These are phyloP conservation scores for Euclidium syriacum DNA, from an alignment of 345 rosid species.

Conservation along the genomic window DNA sequence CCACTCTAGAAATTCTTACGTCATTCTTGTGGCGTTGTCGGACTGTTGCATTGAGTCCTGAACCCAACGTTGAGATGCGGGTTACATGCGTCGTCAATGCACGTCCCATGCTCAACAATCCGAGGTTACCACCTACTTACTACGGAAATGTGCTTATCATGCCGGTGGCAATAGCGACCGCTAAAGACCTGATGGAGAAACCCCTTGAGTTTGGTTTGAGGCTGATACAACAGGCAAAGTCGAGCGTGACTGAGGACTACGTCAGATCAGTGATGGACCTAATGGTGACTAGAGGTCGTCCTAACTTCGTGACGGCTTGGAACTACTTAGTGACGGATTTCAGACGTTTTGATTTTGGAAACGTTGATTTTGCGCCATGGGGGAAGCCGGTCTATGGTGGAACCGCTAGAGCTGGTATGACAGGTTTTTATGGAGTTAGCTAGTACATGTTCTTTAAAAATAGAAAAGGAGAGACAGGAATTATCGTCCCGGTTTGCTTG, in stretches of 20 bases:
- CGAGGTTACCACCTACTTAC: slow-evolving; percentile 28
- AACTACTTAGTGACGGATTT: slow-evolving; percentile 37
- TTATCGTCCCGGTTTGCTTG: slow-evolving; percentile 41
- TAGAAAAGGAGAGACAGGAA: slow-evolving; percentile 39
- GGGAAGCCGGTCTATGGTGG: slow-evolving; percentile 47
- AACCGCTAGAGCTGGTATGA: neutral
- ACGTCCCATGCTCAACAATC: slow-evolving; percentile 15
- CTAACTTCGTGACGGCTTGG: slow-evolving; percentile 28
- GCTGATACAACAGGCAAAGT: slow-evolving; percentile 30
- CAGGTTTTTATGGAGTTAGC: slow-evolving; percentile 19
- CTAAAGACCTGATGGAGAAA: neutral
- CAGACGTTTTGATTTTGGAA: slow-evolving; percentile 30
- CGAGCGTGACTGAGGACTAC: slow-evolving; percentile 41
- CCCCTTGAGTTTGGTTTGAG: slow-evolving; percentile 36
- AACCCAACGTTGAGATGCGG: slow-evolving; percentile 25
- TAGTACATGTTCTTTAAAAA: slow-evolving; percentile 28
- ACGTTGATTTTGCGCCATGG: slow-evolving; percentile 44
- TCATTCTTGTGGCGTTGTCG: slow-evolving; percentile 38
- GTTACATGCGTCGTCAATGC: slow-evolving; percentile 25
- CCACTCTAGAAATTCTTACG: slow-evolving; percentile 21
- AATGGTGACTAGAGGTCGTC: slow-evolving; percentile 45
- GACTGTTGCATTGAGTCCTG: slow-evolving; percentile 23
- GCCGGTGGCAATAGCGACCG: slow-evolving; percentile 29
- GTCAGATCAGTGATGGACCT: slow-evolving; percentile 44
- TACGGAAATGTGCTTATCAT: slow-evolving; percentile 40